Base-by-base conservation (phyloP, 306 rosid species). In the Acacia acuminata region DNA sequence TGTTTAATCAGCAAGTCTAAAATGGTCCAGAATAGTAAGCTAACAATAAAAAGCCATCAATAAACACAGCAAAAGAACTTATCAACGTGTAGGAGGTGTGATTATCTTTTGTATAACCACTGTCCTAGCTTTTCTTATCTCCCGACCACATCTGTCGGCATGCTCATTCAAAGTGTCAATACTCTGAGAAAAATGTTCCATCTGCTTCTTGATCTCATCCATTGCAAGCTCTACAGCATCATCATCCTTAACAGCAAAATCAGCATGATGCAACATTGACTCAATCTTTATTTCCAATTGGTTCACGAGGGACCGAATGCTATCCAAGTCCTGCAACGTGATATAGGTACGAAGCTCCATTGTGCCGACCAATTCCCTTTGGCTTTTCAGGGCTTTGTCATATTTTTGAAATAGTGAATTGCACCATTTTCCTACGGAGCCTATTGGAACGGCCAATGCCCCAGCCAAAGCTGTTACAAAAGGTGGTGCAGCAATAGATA, bases 351-450 rank as follows among this genome's bases (percentile, higher is more conserved):
- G 88, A 73, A 84, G 64, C 61, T 91, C 87, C 94, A 93, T 89
- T 68, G 98, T 84, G 86, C 82, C 77, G 82, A 87, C 82, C 30
- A 93, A 32, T 66, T 85, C 92, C 68, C 86, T 82, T 82, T 93
- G 91, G 44, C 83, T 87, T 77, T 81, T 91, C 22, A 93, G 67
- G 38, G 80, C 82, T 10, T 77, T 88, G 84, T 86, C 91, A 53
- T 91, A 93, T 42, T 85, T 79, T 44, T 63, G 90, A 90, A 93
- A 93, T 25, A 93, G 88, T 5, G 88, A 85, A 84, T 91, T 88
- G 65, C 94, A 92, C 99, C 98, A 96, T 86, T 93, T 96, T 73
- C 99, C 99, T 25, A 93, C 91, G 0, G 99, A 88, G 16, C 96
- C 98, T 36, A 96, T 72, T 0, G 98, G 97, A 82, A 96, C 90